These are phyloP conservation scores for Podila minutissima DNA, from an alignment of 192 early-diverging fungal species.

Conservation along the genomic window DNA sequence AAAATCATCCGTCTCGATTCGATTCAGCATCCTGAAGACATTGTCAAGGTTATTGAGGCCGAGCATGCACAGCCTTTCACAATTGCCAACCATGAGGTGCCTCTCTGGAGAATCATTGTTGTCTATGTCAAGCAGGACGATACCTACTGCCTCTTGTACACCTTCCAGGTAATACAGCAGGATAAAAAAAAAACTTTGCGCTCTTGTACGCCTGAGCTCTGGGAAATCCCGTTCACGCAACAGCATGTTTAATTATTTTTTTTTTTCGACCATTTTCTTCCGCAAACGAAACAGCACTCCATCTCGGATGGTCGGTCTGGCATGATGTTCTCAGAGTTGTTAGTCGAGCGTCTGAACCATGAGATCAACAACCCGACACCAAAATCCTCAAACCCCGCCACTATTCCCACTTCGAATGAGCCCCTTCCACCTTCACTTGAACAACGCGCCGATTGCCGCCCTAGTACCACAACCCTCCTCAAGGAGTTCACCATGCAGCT, in stretches of 20 bases:
- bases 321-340: constrained; percentile 13
- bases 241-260: too few species aligned
- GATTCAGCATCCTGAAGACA: not conserved
- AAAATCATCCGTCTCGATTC: constrained; percentile 10
- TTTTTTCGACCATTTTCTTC: too few species aligned
- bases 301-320: constrained; percentile 26
- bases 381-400: not conserved
- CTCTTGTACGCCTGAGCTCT: too few species aligned
- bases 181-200: too few species aligned
- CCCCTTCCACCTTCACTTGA: constrained; percentile 17
- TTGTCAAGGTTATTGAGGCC: constrained; percentile 15
- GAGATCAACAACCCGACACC: not conserved
- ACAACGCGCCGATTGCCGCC: constrained; percentile 8
- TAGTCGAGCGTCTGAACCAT: constrained; percentile 27
- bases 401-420: constrained; percentile 2
- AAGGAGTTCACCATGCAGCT: constrained; percentile 15
- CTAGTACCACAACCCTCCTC: not conserved
- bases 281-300: not conserved
- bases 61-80: constrained; percentile 17
- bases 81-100: not conserved
- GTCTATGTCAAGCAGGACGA: constrained; percentile 26
- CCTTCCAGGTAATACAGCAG: not conserved
- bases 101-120: constrained; percentile 35
- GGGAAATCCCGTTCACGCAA: too few species aligned
- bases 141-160: constrained; percentile 25